A percentile compares a stretch with the other conserved stretches of the same genome.
phyloP scores from a whole-genome alignment of 805 yeast species.

The Helenozyma rhizophorensis region DNA sequence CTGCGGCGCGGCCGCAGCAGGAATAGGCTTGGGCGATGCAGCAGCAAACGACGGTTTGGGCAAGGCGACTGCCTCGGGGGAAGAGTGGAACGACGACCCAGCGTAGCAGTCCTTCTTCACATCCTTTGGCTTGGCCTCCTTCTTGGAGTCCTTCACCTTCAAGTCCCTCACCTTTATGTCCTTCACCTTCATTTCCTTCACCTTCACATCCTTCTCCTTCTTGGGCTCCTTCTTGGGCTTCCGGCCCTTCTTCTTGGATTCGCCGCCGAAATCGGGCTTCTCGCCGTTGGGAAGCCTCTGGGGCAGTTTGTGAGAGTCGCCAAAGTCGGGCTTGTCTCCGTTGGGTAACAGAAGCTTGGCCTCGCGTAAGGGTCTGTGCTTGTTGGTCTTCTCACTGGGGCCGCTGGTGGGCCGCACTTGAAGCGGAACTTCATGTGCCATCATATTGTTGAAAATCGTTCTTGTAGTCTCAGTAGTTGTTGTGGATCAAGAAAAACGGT shows the following conservation, averaged over 20 bases:
- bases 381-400: constrained; percentile 11
- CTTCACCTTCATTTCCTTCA: neutral
- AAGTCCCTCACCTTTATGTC: neutral
- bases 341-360: constrained; percentile 22
- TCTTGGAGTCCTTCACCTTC: no score
- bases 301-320: constrained; percentile 7
- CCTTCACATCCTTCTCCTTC: no score
- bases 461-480: neutral
- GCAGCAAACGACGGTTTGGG: constrained; percentile 50
- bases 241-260: constrained; percentile 3
- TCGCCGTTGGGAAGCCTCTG: constrained; percentile 23
- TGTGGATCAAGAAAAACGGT: neutral
- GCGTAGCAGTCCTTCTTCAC: constrained; percentile 38
- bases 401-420: constrained; percentile 18
- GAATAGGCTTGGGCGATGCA: constrained; percentile 20
- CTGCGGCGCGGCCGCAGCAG: neutral
- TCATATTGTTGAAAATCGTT: constrained; percentile 10
- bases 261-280: constrained; percentile 16
- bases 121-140: neutral
- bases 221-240: constrained; percentile 4
- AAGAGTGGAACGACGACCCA: constrained; percentile 53
- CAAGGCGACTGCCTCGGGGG: constrained; percentile 51
- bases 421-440: constrained; percentile 30
- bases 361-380: constrained; percentile 12
- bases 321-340: constrained; percentile 28